Percentiles rank a stretch among this genome's conserved stretches.
phyloP scores from a whole-genome alignment of 495 filamentous ascomycete species.

The Viridothelium virens region DNA sequence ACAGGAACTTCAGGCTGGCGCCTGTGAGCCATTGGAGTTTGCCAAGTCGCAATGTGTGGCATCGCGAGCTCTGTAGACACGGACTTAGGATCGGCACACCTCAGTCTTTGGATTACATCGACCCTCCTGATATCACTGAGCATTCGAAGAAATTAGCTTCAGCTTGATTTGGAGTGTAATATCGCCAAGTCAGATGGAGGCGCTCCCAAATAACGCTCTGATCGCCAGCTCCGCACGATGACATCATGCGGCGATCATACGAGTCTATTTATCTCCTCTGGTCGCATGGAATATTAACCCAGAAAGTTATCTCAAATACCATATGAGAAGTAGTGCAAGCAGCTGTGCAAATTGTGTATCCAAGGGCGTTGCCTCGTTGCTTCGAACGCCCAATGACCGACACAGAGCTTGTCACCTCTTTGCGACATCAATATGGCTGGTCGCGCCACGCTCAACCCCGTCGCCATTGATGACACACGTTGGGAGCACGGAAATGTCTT shows the following conservation, averaged over 20 bases:
- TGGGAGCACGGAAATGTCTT: constrained; percentile 3
- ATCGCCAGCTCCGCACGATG: background rate
- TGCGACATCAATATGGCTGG: background rate
- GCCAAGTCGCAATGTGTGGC: too few species aligned
- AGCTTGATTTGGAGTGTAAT: too few species aligned
- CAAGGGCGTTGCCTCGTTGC: background rate
- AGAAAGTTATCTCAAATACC: background rate
- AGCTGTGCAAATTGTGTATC: too few species aligned
- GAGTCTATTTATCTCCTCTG: background rate
- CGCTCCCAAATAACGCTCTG: background rate
- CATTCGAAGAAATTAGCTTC: too few species aligned
- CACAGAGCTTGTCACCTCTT: background rate
- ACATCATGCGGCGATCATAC: background rate
- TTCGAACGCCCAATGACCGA: background rate
- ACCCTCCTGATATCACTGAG: too few species aligned
- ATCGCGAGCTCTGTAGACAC: too few species aligned
- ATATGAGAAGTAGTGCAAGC: too few species aligned
- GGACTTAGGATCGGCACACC: too few species aligned
- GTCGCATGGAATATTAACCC: background rate
- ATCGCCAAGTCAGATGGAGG: too few species aligned
- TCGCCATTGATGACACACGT: background rate
- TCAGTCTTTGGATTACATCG: too few species aligned
- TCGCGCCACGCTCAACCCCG: background rate
- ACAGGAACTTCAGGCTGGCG: too few species aligned
- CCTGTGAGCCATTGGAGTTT: too few species aligned